Base-by-base conservation (phyloP, 768 basidiomycete species). In the Lactarius sanguifluus region DNA sequence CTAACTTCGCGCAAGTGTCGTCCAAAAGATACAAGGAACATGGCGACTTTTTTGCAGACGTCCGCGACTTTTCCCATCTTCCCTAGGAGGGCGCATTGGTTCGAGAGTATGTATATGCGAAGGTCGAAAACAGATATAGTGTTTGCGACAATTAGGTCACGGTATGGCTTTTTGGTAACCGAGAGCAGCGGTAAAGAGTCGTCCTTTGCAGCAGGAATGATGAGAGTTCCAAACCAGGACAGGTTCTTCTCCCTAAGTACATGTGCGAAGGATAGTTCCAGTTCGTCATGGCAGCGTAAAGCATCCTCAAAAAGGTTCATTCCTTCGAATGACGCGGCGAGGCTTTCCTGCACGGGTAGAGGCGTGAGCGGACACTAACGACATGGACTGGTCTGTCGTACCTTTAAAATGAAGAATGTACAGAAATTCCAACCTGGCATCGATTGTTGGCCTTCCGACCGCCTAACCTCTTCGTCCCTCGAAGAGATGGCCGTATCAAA, bases 361-460 rank as follows among this genome's bases (percentile, higher is more conserved):
- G 50, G 32, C 23, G 41, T 57, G 58, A 28, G 4, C 40, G 5
- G 28, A 5, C 3, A 61, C 43, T 20, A 57, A 25, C 20, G 36
- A 61, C 57, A 16, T 63, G 59, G n/a, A 30, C 25, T 10, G 13
- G 30, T 30, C 13, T 28, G n/a, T 60, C 81, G 64, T 62, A 94
- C 96, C 87, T 98, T 99, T 43, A 96, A 81, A 59, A 95, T 86
- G 77, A 98, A 98, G 80, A 96, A 98, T 0, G 91, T 95, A 75
- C 95, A 96, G 74, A 97, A 99, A 74, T 97, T 97, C 97, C 97
- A 99, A 10, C 97, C 96, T 1, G 94, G 94, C 86, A 95, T 91
- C 71, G 90, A 84, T 63, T 92, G 83, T 76, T 98, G 93, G 57
- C 86, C 83, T 73, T 99, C 96, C 0, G 92, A 93, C 43, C 93